Percentiles rank a stretch among this genome's conserved stretches.
Conservation (phyloP, 164 flowering plant genomes). For the Akebia trifoliata region DNA sequence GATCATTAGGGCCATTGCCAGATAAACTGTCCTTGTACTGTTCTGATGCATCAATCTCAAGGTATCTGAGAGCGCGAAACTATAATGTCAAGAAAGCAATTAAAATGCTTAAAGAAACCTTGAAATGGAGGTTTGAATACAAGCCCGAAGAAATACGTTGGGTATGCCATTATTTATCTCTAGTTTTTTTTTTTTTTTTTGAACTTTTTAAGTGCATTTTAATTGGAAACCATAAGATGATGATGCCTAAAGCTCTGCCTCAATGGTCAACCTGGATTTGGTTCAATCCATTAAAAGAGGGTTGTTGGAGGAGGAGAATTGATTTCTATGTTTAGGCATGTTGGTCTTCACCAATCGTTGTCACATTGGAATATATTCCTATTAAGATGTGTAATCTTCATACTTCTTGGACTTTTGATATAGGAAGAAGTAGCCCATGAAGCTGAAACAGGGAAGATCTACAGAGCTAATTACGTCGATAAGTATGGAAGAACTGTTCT, state of each 20-base stretch:
- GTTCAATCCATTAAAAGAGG: no score
- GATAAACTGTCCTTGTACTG: slow-evolving; percentile 59
- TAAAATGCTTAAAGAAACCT: slow-evolving; percentile 77
- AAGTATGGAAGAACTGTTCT: slow-evolving; percentile 79
- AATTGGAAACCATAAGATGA: not conserved
- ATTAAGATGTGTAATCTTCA: not conserved
- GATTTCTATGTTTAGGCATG: no score
- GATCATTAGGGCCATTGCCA: slow-evolving; percentile 46
- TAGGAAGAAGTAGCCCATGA: slow-evolving; percentile 84
- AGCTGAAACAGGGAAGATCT: slow-evolving; percentile 85
- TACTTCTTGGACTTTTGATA: slow-evolving; percentile 8
- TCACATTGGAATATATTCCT: not conserved
- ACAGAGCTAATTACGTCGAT: slow-evolving; percentile 58
- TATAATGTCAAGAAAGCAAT: slow-evolving; percentile 89
- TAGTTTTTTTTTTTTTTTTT: not conserved
- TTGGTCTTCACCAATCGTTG: no score
- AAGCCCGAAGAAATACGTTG: slow-evolving; percentile 92
- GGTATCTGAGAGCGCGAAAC: slow-evolving; percentile 68
- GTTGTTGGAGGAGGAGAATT: not conserved
- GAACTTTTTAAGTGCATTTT: not conserved
- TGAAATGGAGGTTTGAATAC: slow-evolving; percentile 81
- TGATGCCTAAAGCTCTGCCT: not conserved
- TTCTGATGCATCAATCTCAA: slow-evolving; percentile 62
- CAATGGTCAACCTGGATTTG: not conserved
- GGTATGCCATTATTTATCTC: slow-evolving; percentile 39